phyloP scores from a whole-genome alignment of 1,139 yeast genomes.

The Citeromyces siamensis region DNA sequence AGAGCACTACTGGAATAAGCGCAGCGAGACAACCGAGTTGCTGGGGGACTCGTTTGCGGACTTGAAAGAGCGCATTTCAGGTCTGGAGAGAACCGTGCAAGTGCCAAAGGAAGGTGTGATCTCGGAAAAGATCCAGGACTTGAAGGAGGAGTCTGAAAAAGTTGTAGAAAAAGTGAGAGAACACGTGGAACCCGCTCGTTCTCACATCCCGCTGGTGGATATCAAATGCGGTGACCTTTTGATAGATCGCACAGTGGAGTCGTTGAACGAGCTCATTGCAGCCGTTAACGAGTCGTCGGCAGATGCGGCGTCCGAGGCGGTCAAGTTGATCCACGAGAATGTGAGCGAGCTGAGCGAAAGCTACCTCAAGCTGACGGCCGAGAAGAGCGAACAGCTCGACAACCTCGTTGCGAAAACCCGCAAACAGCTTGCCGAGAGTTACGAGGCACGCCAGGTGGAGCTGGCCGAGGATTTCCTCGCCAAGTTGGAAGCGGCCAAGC shows the following conservation, averaged over 20 bases:
- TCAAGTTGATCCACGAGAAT: slow-evolving; percentile 11
- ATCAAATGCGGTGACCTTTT: slow-evolving; percentile 14
- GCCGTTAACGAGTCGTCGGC: slow-evolving; percentile 26
- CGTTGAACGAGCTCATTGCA: slow-evolving; percentile 39
- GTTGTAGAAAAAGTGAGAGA: slow-evolving; percentile 4
- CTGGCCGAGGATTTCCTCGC: slow-evolving; percentile 34
- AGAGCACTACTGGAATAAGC: slow-evolving; percentile 28
- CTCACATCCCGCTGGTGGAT: slow-evolving; percentile 19
- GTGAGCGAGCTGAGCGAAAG: slow-evolving; percentile 16
- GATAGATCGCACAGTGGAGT: slow-evolving; percentile 33
- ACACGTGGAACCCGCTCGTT: background rate
- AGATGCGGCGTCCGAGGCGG: slow-evolving; percentile 1
- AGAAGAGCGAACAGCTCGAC: slow-evolving; percentile 18
- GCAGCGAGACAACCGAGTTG: slow-evolving; percentile 17
- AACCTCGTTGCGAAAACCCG: slow-evolving; percentile 32
- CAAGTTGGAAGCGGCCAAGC: slow-evolving; percentile 41
- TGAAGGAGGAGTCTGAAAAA: slow-evolving; percentile 10
- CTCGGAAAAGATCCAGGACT: slow-evolving; percentile 15
- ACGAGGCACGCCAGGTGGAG: slow-evolving; percentile 41
- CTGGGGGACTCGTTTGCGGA: slow-evolving; percentile 16
- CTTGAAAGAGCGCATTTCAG: slow-evolving; percentile 19
- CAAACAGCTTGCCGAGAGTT: slow-evolving; percentile 41
- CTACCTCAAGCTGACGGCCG: slow-evolving; percentile 17
- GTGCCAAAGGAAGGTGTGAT: slow-evolving; percentile 30
- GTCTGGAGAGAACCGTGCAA: slow-evolving; percentile 26